Conservation (phyloP, 352 stramenopile genomes). For the Lagenidium giganteum region DNA sequence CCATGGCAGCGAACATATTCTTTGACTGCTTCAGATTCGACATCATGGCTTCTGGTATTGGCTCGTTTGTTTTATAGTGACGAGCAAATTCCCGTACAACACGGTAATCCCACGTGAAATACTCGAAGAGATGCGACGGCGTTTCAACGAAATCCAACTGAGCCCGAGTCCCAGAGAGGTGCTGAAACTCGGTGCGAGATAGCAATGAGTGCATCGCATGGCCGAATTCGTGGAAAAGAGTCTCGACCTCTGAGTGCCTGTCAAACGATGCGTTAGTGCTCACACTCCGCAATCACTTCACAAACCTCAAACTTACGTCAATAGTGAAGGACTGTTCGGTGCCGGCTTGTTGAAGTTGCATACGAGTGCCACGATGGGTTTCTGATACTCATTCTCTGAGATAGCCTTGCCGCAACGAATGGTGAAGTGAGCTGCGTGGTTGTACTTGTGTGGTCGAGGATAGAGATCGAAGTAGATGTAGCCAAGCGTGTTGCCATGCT, state of each 20-base stretch:
- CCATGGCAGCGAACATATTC: slow-evolving; percentile 88
- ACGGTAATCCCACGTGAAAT: slow-evolving; percentile 92
- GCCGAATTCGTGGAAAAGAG: slow-evolving; percentile 98
- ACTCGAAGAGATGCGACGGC: slow-evolving; percentile 97
- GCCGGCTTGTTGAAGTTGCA: slow-evolving; percentile 86
- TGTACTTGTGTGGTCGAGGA: slow-evolving; percentile 83
- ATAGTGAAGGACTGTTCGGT: slow-evolving; percentile 55
- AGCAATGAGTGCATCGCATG: slow-evolving; percentile 97
- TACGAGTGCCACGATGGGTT: slow-evolving; percentile 92
- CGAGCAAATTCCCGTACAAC: slow-evolving; percentile 81
- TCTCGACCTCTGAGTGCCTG: slow-evolving; percentile 94
- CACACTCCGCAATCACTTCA: not conserved
- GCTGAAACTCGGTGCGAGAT: slow-evolving; percentile 95
- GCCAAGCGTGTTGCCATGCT: slow-evolving; percentile 59
- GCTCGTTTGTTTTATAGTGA: slow-evolving; percentile 76
- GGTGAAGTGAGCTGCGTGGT: slow-evolving; percentile 93
- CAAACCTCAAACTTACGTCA: slow-evolving; percentile 34
- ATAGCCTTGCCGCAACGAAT: slow-evolving; percentile 90
- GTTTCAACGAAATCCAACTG: slow-evolving; percentile 94
- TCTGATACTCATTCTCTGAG: slow-evolving; percentile 76
- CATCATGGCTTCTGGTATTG: slow-evolving; percentile 78
- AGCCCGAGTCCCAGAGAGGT: slow-evolving; percentile 93
- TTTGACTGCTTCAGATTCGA: slow-evolving; percentile 66
- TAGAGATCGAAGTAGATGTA: slow-evolving; percentile 96
- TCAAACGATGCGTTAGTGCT: slow-evolving; percentile 18